Conservation (phyloP, 2,329 filamentous ascomycete genomes). For the Neopestalotiopsis clavispora region DNA sequence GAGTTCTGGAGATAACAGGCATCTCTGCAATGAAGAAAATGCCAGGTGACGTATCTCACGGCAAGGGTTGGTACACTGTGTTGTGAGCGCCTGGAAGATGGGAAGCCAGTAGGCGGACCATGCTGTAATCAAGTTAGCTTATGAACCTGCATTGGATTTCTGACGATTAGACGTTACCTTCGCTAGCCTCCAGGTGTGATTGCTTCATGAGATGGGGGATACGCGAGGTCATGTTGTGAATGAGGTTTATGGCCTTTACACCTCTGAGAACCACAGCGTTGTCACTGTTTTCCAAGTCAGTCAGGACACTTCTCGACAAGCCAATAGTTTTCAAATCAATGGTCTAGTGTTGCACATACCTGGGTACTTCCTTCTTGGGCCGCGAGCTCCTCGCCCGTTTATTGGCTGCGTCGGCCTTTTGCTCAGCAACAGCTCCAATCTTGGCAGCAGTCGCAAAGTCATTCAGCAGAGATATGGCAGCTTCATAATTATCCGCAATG, state of each 20-base stretch:
- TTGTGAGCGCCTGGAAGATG: constrained; percentile 85
- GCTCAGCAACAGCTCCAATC: constrained; percentile 72
- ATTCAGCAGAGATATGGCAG: constrained; percentile 81
- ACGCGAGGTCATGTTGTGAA: constrained; percentile 80
- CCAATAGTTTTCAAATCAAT: background rate
- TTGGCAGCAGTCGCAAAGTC: constrained; percentile 87
- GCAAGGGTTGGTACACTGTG: constrained; percentile 92
- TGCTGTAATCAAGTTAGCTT: constrained; percentile 56
- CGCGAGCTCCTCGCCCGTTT: constrained; percentile 44
- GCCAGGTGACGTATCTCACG: constrained; percentile 90
- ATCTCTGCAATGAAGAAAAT: constrained; percentile 83
- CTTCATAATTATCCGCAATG: constrained; percentile 94
- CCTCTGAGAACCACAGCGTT: constrained; percentile 78
- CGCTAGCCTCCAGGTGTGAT: constrained; percentile 85
- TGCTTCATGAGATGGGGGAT: constrained; percentile 89
- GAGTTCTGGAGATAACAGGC: constrained; percentile 82
- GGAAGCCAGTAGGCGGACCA: constrained; percentile 99
- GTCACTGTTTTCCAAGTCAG: constrained; percentile 51
- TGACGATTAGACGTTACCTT: constrained; percentile 60
- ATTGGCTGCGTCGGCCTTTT: constrained; percentile 58
- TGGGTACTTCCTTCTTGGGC: constrained; percentile 58
- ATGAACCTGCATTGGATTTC: background rate
- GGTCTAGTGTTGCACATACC: constrained; percentile 46
- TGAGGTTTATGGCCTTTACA: constrained; percentile 78
- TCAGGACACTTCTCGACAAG: background rate